Evolutionary conservation across 2,329 filamentous ascomycete species (phyloP).

Genomic region (Aurifilum marmelostoma): DNA sequence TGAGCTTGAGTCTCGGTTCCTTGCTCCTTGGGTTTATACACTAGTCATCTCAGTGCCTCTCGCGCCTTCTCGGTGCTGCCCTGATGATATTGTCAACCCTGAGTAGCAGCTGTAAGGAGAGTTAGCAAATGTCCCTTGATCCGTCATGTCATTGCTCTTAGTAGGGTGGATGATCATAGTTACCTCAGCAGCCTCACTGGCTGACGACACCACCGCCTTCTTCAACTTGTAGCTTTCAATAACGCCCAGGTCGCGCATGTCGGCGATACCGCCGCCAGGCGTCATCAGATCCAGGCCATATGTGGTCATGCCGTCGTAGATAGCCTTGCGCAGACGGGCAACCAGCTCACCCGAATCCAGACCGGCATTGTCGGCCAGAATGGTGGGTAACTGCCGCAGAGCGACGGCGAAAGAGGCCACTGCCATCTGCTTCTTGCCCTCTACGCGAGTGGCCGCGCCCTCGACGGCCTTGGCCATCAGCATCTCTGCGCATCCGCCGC

Average conservation of each 20-base stretch:
- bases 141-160: constrained; percentile 26
- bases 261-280: constrained; percentile 87
- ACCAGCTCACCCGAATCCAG: constrained; percentile 95
- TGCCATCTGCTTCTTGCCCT: constrained; percentile 94
- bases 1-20: neutral
- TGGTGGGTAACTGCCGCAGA: constrained; percentile 90
- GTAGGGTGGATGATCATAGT: neutral
- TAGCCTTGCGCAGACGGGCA: constrained; percentile 85
- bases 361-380: constrained; percentile 95
- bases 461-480: constrained; percentile 98
- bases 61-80: constrained; percentile 81
- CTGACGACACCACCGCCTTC: constrained; percentile 94
- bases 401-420: constrained; percentile 89
- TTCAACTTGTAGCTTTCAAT: constrained; percentile 99
- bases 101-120: constrained; percentile 70
- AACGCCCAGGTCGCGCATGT: constrained; percentile 94
- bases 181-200: constrained; percentile 95
- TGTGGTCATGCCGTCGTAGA: constrained; percentile 92
- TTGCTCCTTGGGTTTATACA: constrained; percentile 5
- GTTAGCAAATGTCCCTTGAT: constrained; percentile 32
- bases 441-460: constrained; percentile 87
- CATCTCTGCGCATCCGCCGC: constrained; percentile 97
- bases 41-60: constrained; percentile 64
- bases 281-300: constrained; percentile 88
- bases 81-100: constrained; percentile 98